Conservation (phyloP, 2,329 filamentous ascomycete genomes). For the Pestalotiopsis sp. region DNA sequence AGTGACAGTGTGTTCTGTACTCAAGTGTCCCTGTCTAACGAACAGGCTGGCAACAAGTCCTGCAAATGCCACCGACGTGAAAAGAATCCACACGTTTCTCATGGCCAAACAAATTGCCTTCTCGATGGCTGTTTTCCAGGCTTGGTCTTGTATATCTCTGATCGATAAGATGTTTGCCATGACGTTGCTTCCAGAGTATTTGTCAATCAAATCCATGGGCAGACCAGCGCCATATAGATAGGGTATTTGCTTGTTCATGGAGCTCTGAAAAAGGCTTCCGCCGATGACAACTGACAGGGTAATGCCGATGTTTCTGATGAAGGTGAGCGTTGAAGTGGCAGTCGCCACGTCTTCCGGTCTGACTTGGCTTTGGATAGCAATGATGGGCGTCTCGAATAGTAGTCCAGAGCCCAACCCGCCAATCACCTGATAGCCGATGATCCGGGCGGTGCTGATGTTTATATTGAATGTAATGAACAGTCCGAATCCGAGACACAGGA, state of each 20-base stretch:
- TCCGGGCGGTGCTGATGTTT: background rate
- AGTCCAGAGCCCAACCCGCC: conserved; percentile 1
- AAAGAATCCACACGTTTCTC: conserved; percentile 7
- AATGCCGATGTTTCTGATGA: conserved; percentile 6
- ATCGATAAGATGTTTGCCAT: conserved; percentile 1
- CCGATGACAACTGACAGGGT: conserved; percentile 8
- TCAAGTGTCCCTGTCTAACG: conserved; percentile 1
- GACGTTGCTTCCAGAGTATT: background rate
- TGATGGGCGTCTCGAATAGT: conserved; percentile 7
- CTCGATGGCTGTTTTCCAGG: background rate
- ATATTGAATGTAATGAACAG: conserved; percentile 2
- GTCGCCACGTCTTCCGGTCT: background rate
- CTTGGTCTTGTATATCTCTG: background rate
- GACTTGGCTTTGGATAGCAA: conserved; percentile 11
- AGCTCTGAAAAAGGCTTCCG: conserved; percentile 4
- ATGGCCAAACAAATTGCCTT: background rate
- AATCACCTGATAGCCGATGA: conserved; percentile 8
- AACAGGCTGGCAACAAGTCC: conserved; percentile 3
- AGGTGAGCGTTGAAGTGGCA: conserved; percentile 6
- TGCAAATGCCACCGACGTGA: background rate
- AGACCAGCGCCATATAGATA: background rate
- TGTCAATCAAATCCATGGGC: background rate
- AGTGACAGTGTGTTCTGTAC: conserved; percentile 8
- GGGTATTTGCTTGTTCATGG: background rate
- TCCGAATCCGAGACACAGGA: background rate